Evolutionary conservation across 2,329 filamentous ascomycete genomes (phyloP).

Genomic region (Paraconiothyrium sp.): DNA sequence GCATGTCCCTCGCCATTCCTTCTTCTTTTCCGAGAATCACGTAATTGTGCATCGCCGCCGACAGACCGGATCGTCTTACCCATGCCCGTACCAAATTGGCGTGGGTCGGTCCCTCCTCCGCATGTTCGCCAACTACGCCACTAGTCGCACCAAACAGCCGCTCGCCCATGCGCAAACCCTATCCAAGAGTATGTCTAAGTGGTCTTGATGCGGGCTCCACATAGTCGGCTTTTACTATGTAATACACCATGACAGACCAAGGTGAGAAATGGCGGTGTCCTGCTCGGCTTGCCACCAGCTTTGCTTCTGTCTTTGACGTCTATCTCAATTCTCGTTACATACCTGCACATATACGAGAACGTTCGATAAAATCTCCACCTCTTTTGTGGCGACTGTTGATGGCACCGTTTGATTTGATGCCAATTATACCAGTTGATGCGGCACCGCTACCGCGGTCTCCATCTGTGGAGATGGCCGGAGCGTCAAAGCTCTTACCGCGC

Average conservation of each 20-base stretch:
- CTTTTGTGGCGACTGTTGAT: neutral
- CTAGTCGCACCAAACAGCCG: neutral
- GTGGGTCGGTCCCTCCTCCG: neutral
- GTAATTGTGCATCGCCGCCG: neutral
- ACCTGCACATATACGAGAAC: neutral
- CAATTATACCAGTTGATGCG: neutral
- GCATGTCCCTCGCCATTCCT: neutral
- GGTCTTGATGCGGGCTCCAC: neutral
- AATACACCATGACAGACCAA: neutral
- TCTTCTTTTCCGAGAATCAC: neutral
- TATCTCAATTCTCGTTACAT: neutral
- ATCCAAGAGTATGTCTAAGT: neutral
- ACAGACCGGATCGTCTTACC: neutral
- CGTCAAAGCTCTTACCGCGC: neutral
- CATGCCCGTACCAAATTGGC: neutral
- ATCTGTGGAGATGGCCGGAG: neutral
- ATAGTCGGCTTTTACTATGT: neutral
- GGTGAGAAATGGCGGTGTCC: neutral
- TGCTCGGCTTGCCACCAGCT: neutral
- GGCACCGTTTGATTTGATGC: neutral
- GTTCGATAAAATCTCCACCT: neutral
- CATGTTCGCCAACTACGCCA: constrained; percentile 1
- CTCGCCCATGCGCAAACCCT: neutral
- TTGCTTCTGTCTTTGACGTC: neutral
- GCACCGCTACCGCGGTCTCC: neutral